Base-by-base conservation (phyloP, 768 basidiomycete species). In the Kwoniella dendrophila region DNA sequence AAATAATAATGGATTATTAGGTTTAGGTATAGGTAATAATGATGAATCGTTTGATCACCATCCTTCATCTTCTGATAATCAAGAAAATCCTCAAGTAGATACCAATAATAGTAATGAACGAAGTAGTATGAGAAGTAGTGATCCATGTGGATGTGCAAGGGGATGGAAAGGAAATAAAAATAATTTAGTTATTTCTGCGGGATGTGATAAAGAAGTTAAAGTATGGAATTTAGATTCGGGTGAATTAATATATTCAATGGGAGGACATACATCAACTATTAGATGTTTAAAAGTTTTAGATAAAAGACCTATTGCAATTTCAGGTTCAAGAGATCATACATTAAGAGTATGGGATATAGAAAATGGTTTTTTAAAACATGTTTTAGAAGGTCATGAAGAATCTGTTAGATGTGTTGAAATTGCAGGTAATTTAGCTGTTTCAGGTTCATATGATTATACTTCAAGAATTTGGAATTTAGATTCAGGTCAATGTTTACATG, bases 291-390 rank as follows among this genome's bases (percentile, higher is more conserved):
- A 89, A 70, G 88, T 92, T 14, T 80, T 97, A 51, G 88, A 95
- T 75, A 87, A 88, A 38, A 84, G 90, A 11, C 92, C 95, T 0
- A 84, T 95, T 53, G 93, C 92, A 0, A 86, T 99, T 33, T 89
- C 90, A 0, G 95, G 93, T 48, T 91, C 92, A 33, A 84, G 95
- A 18, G 95, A 98, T 69, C 81, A 84, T 16, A 91, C 90, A 3
- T 74, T 97, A 38, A 84, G 92, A 0, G 90, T 96, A 0, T 99
- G 95, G 95, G 90, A 99, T 77, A 85, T 99, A 33, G 89, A 91
- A 77, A 83, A 82, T 12, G 95, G 95, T 0, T 53, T 47, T 2
- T 51, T 69, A 4, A 52, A 82, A 4, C 82, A 84, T 47, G 82
- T 87, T 6, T 82, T 99, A 32, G 78, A 81, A 20, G 95, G 95